A percentile compares a stretch with the other conserved stretches of the same genome.
Conservation (phyloP, 805 yeast species). For the Kockiozyma suomiensis region DNA sequence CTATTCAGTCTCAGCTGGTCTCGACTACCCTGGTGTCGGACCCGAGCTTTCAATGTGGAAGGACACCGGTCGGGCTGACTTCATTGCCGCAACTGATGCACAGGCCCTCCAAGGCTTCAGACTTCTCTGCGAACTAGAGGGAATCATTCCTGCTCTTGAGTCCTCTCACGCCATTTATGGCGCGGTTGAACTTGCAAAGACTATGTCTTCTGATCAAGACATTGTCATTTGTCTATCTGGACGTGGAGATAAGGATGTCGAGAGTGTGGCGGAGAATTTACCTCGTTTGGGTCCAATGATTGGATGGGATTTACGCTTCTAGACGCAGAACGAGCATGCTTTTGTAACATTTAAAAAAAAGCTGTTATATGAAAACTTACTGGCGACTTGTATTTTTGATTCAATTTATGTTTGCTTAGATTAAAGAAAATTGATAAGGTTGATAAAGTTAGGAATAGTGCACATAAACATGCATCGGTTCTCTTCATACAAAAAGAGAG, state of each 20-base stretch:
- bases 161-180: conserved; percentile 96
- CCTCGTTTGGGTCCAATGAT: conserved; percentile 88
- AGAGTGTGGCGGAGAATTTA: conserved; percentile 91
- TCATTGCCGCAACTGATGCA: conserved; percentile 92
- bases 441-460: no score
- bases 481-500: no score
- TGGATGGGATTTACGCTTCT: conserved; percentile 95
- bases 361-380: no score
- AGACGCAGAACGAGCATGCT: no score
- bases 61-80: conserved; percentile 86
- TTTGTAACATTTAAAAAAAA: no score
- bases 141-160: conserved; percentile 98
- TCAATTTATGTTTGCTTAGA: no score
- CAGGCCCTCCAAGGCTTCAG: conserved; percentile 91
- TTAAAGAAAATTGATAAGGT: no score
- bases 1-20: conserved; percentile 96
- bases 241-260: conserved; percentile 98
- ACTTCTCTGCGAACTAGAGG: conserved; percentile 87
- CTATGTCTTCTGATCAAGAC: conserved; percentile 74
- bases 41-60: conserved; percentile 98
- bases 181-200: conserved; percentile 84
- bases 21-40: conserved; percentile 99
- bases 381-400: no score
- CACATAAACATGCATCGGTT: neutral
- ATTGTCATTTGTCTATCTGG: conserved; percentile 91